Percentiles rank a stretch among this genome's conserved stretches.
Conservation (phyloP, 179 eudicot species). For the Pouteria campechiana region DNA sequence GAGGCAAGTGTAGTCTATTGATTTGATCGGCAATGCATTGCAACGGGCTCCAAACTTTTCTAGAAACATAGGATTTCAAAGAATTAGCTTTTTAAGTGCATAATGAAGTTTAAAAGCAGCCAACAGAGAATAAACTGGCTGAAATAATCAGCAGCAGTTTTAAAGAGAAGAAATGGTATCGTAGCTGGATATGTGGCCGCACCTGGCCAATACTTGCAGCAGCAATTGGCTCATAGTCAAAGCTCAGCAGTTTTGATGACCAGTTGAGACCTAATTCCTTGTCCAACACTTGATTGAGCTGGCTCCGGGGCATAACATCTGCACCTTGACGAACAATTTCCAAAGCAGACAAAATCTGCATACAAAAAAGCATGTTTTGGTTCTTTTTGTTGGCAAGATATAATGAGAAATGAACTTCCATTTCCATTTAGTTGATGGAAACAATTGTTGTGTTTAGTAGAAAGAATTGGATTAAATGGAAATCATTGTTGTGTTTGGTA, state of each 20-base stretch:
- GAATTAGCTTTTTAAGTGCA: too few relatives aligned
- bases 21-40: not conserved
- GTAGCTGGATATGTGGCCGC: conserved; percentile 2
- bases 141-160: too few relatives aligned
- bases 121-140: not conserved
- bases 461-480: too few relatives aligned
- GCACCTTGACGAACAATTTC: conserved; percentile 99
- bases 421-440: too few relatives aligned
- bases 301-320: conserved; percentile 91
- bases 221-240: conserved; percentile 89
- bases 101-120: too few relatives aligned
- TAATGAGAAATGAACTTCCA: too few relatives aligned
- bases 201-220: conserved; percentile 99
- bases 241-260: conserved; percentile 75
- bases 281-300: conserved; percentile 84
- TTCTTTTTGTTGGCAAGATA: too few relatives aligned
- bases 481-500: too few relatives aligned
- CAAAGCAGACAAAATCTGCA: conserved; percentile 84
- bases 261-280: conserved; percentile 79
- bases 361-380: too few relatives aligned
- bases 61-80: too few relatives aligned
- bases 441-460: too few relatives aligned
- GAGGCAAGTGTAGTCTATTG: not conserved
- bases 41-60: not conserved
- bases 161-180: not conserved